These are phyloP conservation scores for Amanita subjunquillea DNA, from an alignment of 768 basidiomycete species.

Conservation along the genomic window DNA sequence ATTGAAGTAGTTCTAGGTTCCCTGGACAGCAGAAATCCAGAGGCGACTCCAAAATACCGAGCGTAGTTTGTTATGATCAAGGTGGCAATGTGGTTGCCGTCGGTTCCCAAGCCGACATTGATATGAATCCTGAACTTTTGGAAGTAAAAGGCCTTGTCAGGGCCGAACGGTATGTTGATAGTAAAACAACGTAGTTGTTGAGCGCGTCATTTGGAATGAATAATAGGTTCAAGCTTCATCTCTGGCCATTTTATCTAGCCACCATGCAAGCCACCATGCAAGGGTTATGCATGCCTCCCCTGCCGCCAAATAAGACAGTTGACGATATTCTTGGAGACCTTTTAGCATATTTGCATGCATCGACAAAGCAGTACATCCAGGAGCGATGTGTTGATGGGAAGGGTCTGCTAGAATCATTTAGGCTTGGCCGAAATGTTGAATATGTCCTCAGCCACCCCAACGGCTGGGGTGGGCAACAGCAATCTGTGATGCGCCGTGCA, in stretches of 20 bases:
- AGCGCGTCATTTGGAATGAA: too few relatives aligned
- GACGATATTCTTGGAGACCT: conserved; percentile 39
- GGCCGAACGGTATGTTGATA: background rate
- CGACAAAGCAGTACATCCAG: conserved; percentile 28
- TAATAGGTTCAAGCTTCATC: conserved; percentile 2
- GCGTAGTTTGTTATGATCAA: conserved; percentile 3
- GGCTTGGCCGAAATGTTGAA: conserved; percentile 18
- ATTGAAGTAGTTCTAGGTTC: conserved; percentile 1
- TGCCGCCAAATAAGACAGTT: conserved; percentile 30
- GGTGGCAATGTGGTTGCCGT: conserved; percentile 2
- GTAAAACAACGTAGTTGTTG: too few relatives aligned
- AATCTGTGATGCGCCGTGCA: conserved; percentile 35
- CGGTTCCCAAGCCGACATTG: background rate
- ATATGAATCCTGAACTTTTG: background rate
- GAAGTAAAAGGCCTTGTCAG: background rate
- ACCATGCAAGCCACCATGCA: background rate
- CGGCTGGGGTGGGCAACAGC: conserved; percentile 44
- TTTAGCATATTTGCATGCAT: conserved; percentile 29
- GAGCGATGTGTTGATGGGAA: background rate
- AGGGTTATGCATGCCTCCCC: conserved; percentile 17
- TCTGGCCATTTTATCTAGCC: background rate
- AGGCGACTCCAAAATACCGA: conserved; percentile 4
- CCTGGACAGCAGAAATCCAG: background rate
- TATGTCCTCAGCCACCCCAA: conserved; percentile 41
- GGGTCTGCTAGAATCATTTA: conserved; percentile 6